These are phyloP conservation scores for Rubus idaeus DNA, from an alignment of 306 rosid species.

Conservation along the genomic window DNA sequence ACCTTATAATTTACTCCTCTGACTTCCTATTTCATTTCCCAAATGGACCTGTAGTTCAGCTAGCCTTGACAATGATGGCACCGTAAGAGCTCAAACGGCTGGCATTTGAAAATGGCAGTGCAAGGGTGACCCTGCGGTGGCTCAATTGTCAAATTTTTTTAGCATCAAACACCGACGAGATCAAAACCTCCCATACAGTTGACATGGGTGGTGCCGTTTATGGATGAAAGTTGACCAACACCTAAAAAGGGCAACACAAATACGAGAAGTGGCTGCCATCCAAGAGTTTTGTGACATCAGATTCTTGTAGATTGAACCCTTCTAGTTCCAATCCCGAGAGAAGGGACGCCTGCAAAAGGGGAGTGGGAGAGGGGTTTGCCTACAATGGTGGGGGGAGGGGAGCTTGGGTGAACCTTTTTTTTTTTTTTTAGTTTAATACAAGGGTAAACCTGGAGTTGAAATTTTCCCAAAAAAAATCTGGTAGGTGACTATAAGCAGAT, in stretches of 20 bases:
- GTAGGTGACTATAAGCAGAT: not conserved
- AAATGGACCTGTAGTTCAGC: too few relatives aligned
- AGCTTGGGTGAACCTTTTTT: not conserved
- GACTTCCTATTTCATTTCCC: too few relatives aligned
- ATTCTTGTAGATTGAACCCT: not conserved
- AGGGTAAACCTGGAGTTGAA: not conserved
- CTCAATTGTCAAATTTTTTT: not conserved
- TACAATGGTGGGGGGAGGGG: not conserved
- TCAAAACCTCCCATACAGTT: not conserved
- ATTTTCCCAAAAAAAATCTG: not conserved
- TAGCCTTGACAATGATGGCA: not conserved
- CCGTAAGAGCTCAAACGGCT: not conserved
- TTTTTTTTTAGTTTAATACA: not conserved
- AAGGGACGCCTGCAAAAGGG: not conserved
- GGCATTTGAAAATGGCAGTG: not conserved
- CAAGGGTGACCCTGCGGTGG: not conserved
- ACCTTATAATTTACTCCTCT: not conserved
- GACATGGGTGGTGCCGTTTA: not conserved
- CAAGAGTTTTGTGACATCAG: not conserved
- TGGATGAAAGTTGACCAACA: not conserved
- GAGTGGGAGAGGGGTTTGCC: not conserved
- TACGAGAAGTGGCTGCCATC: not conserved
- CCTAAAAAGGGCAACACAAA: not conserved
- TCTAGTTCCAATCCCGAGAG: not conserved
- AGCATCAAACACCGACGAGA: not conserved